Base-by-base conservation (phyloP, 1,284 basidiomycete species). In the Pterulicium gracile region DNA sequence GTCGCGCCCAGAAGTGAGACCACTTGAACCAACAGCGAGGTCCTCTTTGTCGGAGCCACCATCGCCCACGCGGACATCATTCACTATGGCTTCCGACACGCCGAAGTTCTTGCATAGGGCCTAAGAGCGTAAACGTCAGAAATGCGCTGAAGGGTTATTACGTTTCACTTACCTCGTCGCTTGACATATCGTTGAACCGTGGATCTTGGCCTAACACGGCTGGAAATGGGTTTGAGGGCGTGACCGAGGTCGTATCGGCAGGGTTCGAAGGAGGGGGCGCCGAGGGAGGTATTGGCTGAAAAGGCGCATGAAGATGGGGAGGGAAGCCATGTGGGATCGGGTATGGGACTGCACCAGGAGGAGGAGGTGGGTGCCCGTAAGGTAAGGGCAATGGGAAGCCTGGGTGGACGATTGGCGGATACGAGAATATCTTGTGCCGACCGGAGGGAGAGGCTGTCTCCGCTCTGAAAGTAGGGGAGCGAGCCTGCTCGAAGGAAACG, bases 51-150 rank as follows among this genome's bases (percentile, higher is more conserved):
- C 81, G 14, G 58, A 59, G 19, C 60, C 51, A 10, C 59, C 54
- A n/a, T 68, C 64, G 24, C 63, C 65, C 40, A 82, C 64, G 47
- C 73, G 72, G 50, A 82, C 67, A 51, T 78, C 78, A 51, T 67
- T 75, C 46, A 85, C 75, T 51, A 88, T 86, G 27, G 72, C 70
- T 18, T 75, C 66, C 44, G 80, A 74, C 20, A 88, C 85, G 47
- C 86, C 86, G 56, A 88, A 88, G 56, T 72, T 80, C 63, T 81
- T 84, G 43, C 81, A 85, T 35, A 88, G 70, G 12, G 83, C 74
- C 70, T 79, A 51, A n/a, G n/a, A n/a, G n/a, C n/a, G n/a, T n/a
- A n/a, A n/a, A n/a, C n/a, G n/a, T n/a, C n/a, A n/a, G n/a, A n/a
- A n/a, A n/a, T n/a, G n/a, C n/a, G n/a, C n/a, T n/a, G n/a, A n/a